phyloP scores from a whole-genome alignment of 106 monocot species.

The Vanilla planifolia region DNA sequence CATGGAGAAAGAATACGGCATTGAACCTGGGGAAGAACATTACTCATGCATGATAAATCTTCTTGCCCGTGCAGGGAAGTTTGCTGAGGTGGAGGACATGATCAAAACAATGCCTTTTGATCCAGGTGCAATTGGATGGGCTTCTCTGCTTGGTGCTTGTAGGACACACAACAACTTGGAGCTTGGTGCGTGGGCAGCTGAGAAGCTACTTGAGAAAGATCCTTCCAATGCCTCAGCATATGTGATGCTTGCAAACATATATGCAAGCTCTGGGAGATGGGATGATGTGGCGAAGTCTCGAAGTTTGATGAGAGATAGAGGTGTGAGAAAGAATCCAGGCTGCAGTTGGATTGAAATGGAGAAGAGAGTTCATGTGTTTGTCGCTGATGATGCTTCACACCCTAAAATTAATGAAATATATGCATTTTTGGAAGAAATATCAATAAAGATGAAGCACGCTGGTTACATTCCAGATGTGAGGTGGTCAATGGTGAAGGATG shows the following conservation, averaged over 20 bases:
- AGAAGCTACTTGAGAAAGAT: slow-evolving; percentile 31
- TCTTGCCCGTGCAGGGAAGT: slow-evolving; percentile 47
- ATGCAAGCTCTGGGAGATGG: slow-evolving; percentile 37
- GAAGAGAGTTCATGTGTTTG: slow-evolving; percentile 52
- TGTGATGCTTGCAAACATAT: slow-evolving; percentile 47
- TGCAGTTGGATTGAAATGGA: slow-evolving; percentile 68
- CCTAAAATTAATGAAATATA: slow-evolving; percentile 9
- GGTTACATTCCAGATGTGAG: slow-evolving; percentile 13
- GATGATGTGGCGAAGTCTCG: slow-evolving; percentile 32
- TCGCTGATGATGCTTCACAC: slow-evolving; percentile 43
- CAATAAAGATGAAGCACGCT: slow-evolving; percentile 6
- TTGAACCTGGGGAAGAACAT: slow-evolving; percentile 44
- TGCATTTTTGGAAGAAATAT: slow-evolving; percentile 2
- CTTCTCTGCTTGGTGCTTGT: slow-evolving; percentile 53
- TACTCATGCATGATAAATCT: slow-evolving; percentile 73
- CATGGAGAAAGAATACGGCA: slow-evolving; percentile 27
- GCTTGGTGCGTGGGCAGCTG: slow-evolving; percentile 41
- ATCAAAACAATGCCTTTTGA: slow-evolving; percentile 47
- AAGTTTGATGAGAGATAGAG: slow-evolving; percentile 43
- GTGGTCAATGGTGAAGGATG: slow-evolving; percentile 15
- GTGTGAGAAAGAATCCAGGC: slow-evolving; percentile 42
- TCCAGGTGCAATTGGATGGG: slow-evolving; percentile 37
- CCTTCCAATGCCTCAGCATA: slow-evolving; percentile 50
- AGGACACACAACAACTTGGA: slow-evolving; percentile 40
- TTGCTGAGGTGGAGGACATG: slow-evolving; percentile 37